Percentiles rank a stretch among this genome's conserved stretches.
Evolutionary conservation across 768 basidiomycete species (phyloP).

Genomic region (Hygrophorus russula): DNA sequence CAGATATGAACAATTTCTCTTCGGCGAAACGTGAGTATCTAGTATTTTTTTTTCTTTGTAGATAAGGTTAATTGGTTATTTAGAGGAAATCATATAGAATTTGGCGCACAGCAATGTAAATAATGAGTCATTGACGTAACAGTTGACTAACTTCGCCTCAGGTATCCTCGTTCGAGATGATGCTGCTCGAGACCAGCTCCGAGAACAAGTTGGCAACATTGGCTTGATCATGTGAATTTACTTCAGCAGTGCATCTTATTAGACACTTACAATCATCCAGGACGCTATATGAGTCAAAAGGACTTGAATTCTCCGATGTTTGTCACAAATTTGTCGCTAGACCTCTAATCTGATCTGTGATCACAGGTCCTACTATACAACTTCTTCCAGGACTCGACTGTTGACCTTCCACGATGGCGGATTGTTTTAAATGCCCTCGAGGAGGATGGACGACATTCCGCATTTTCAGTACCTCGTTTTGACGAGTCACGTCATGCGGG

Average conservation of each 20-base stretch:
- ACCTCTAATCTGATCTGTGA: neutral
- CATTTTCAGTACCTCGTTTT: slow-evolving; percentile 30
- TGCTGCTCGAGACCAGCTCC: slow-evolving; percentile 33
- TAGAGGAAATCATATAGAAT: slow-evolving; percentile 40
- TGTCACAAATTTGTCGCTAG: neutral
- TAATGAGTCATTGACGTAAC: neutral
- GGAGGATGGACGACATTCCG: slow-evolving; percentile 8
- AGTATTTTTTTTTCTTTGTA: no score
- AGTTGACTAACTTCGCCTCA: slow-evolving; percentile 13
- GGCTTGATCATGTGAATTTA: slow-evolving; percentile 43
- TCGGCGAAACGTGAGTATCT: slow-evolving; percentile 33
- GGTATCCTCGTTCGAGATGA: slow-evolving; percentile 65
- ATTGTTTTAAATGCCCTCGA: slow-evolving; percentile 36
- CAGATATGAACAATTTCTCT: slow-evolving; percentile 48
- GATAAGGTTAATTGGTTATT: no score
- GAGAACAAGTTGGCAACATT: slow-evolving; percentile 42
- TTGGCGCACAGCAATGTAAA: slow-evolving; percentile 58
- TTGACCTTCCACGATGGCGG: slow-evolving; percentile 46
- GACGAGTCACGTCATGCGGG: slow-evolving; percentile 39
- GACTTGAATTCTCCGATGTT: slow-evolving; percentile 58
- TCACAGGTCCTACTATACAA: slow-evolving; percentile 60
- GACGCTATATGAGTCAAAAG: slow-evolving; percentile 56
- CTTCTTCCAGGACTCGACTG: slow-evolving; percentile 57
- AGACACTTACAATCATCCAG: slow-evolving; percentile 12
- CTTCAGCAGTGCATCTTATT: neutral